A percentile compares a stretch with the other conserved stretches of the same genome.
Evolutionary conservation across 768 basidiomycete species (phyloP).

Genomic region (Amylocystis lapponica): DNA sequence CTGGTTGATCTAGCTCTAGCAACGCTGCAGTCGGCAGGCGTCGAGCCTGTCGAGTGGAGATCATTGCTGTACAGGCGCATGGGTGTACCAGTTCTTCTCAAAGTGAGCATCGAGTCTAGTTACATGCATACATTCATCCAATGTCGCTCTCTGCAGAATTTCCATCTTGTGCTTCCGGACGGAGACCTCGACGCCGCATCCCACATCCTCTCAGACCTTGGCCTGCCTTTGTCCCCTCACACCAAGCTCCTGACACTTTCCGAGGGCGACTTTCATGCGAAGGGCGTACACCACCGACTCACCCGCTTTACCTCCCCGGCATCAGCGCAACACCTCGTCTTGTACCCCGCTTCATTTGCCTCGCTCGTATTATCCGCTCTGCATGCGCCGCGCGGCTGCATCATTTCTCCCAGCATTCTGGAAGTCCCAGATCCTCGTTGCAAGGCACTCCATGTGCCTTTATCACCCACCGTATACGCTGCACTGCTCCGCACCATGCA

Average conservation of each 20-base stretch:
- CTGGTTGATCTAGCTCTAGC: no score
- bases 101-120: not conserved
- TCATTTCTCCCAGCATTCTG: not conserved
- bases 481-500: no score
- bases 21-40: no score
- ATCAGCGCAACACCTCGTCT: constrained; percentile 7
- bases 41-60: constrained; percentile 9
- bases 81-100: constrained; percentile 9
- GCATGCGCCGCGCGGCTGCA: constrained; percentile 4
- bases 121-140: not conserved
- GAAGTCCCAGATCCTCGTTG: constrained; percentile 1
- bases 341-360: constrained; percentile 8
- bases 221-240: constrained; percentile 2
- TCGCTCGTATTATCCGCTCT: not conserved
- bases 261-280: constrained; percentile 8
- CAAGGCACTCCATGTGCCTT: constrained; percentile 21
- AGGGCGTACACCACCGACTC: constrained; percentile 5
- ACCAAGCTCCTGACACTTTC: constrained; percentile 4
- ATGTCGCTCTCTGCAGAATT: not conserved
- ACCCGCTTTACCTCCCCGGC: constrained; percentile 4
- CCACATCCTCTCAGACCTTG: not conserved
- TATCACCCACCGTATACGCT: constrained; percentile 23
- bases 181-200: constrained; percentile 3
- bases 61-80: constrained; percentile 8
- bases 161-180: constrained; percentile 8